Conservation (phyloP, 192 early-diverging fungal genomes). For the Diversispora epigaea region DNA sequence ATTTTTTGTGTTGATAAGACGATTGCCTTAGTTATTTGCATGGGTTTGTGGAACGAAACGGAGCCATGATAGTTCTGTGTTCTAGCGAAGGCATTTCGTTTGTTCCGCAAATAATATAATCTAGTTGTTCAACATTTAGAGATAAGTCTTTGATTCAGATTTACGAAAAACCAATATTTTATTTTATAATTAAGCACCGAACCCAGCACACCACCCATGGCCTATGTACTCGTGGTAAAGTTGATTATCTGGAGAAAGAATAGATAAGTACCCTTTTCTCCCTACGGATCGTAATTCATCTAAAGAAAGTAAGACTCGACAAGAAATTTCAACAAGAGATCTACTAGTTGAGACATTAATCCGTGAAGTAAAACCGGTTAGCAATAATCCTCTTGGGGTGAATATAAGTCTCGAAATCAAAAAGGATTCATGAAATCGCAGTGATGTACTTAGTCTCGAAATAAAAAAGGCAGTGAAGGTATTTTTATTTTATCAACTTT, state of each 20-base stretch:
- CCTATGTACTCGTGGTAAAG: background rate
- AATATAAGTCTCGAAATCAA: too few relatives aligned
- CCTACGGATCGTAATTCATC: background rate
- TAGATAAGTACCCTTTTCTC: background rate
- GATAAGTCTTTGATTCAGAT: slow-evolving; percentile 1
- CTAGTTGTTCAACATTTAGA: background rate
- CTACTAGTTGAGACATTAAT: slow-evolving; percentile 3
- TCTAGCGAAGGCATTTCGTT: slow-evolving; percentile 22
- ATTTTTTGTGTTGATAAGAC: slow-evolving; percentile 31
- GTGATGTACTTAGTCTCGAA: too few relatives aligned
- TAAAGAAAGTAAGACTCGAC: background rate
- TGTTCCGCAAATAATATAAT: slow-evolving; percentile 24
- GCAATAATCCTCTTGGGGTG: background rate
- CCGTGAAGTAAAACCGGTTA: background rate
- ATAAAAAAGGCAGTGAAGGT: too few relatives aligned
- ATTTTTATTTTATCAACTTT: too few relatives aligned
- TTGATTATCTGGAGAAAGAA: slow-evolving; percentile 12
- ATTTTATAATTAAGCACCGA: slow-evolving; percentile 10
- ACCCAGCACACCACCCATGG: background rate
- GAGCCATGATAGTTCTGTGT: slow-evolving; percentile 17
- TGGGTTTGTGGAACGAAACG: slow-evolving; percentile 25
- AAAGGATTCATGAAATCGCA: too few relatives aligned
- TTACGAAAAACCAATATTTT: background rate
- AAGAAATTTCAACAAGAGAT: background rate
- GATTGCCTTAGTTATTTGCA: slow-evolving; percentile 21